Evolutionary conservation across 2,329 filamentous ascomycete genomes (phyloP), one percentile per base, ranked within the genome.

Genomic region (Exophiala sideris): DNA sequence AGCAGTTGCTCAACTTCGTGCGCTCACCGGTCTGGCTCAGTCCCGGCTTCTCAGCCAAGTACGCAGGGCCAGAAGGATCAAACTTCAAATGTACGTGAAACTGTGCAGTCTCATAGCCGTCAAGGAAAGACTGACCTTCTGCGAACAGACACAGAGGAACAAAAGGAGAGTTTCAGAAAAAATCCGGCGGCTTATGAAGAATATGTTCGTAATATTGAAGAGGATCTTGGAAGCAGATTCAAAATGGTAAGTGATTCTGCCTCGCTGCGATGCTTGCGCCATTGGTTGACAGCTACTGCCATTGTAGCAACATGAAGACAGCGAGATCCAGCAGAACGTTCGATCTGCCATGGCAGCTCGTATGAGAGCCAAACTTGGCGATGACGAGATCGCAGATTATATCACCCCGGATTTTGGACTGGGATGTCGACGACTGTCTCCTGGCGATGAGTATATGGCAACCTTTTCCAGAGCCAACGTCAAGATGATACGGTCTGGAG

Each of bases 11-110:
- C 33, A 48, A 24, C 12, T 72, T 57, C 11, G 67, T 77, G 4
- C 64, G 75, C 8, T 72, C 67, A 6, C 73, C 75, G 0, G 72
- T 74, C 24, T 78, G 75, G 75, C 74, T 79, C 21, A 77, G 75
- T 0, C 71, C 74, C 1, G 75, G 73, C 14, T 78, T 78, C 53
- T 76, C 70, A 0, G 74, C 76, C 45, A 70, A 69, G 4, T 76
- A 73, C 68, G 75, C 78, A 4, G 73, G 70, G 7, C 71, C 70
- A 53, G 70, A 75, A 32, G 75, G 76, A 2, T 66, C 70, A 18
- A 79, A 79, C 61, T 79, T 78, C 57, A 66, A 66, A 48, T 79
- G 68, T 74, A 35, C 20, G n/a, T 34, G 8, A n/a, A 36, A 34
- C 50, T 9, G 41, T 35, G 33, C 7, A 35, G 33, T 35, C 33